Conservation (phyloP, 208 protist species). For the Acanthamoeba royreba region DNA sequence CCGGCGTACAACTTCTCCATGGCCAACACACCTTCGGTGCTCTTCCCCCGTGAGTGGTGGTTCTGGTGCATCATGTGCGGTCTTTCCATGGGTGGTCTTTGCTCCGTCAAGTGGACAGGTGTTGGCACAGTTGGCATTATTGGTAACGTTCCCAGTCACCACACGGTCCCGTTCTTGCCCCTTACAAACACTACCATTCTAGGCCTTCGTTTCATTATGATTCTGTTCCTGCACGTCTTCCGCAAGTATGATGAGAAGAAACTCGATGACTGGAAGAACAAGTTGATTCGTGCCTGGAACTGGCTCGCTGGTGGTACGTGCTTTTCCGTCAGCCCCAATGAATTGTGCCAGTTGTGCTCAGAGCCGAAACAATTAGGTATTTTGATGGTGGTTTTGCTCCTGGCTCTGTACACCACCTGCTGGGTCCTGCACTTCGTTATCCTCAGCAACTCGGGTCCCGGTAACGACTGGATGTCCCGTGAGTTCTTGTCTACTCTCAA, state of each 20-base stretch:
- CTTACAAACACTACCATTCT: not conserved
- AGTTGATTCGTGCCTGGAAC: not conserved
- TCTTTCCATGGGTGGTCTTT: constrained; percentile 13
- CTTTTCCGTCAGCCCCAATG: not conserved
- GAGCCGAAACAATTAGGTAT: not conserved
- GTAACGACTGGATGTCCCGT: constrained; percentile 36
- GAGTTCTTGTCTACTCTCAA: constrained; percentile 19
- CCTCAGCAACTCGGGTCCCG: not conserved
- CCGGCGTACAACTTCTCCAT: not conserved
- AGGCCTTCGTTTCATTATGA: constrained; percentile 2
- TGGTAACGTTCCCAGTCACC: not conserved
- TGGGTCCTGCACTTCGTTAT: constrained; percentile 49
- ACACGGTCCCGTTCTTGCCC: not conserved
- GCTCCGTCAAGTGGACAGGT: constrained; percentile 19
- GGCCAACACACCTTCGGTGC: not conserved
- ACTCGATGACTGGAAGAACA: not conserved
- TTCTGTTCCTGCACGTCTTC: constrained; percentile 1
- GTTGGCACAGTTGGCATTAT: constrained; percentile 8
- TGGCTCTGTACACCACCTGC: constrained; percentile 19
- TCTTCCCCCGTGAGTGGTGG: constrained; percentile 30
- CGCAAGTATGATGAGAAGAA: constrained; percentile 29
- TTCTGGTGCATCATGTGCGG: not conserved
- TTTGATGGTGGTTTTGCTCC: not conserved
- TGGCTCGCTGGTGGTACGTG: not conserved
- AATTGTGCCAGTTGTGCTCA: not conserved